Base-by-base conservation (phyloP, 2,329 filamentous ascomycete species). In the Furcasterigmium furcatum region DNA sequence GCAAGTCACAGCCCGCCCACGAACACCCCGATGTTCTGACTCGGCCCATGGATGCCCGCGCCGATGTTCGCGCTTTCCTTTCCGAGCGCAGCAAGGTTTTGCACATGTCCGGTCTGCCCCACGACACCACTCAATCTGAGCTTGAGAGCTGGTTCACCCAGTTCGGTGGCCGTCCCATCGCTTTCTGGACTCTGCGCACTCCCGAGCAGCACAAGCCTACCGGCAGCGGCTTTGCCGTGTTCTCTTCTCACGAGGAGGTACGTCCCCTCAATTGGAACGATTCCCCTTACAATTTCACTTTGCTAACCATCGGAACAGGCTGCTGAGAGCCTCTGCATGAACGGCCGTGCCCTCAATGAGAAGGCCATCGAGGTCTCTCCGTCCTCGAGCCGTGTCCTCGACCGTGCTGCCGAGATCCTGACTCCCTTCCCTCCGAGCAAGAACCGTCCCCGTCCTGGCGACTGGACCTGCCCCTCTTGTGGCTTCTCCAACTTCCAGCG, bases 201-300 rank as follows among this genome's bases (percentile, higher is more conserved):
- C 94, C 94, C 4, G 94, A 99, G 69, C 94, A 97, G 72, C 94
- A 97, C 72, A 99, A 99, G 77, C 94, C 94, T n/a, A 99, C 94
- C 9, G 94, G 94, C 36, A 95, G 92, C 45, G 94, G 94, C 44
- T 99, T 99, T 68, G 94, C 94, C 41, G 92, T 99, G 46, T 99
- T 99, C 65, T 97, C 94, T 52, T 97, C 92, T 39, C 94, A 99
- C 63, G 94, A 99, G 77, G 94, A 99, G 85, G 91, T 96, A 74
- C 72, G 84, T 76, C 27, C 16, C 13, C 36, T 30, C 6, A n/a
- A n/a, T n/a, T n/a, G n/a, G n/a, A n/a, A n/a, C n/a, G n/a, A n/a
- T 9, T 19, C 18, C 27, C 10, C 16, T 39, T 38, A 34, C 5
- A 19, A n/a, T 30, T 29, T 16, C 3, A 14, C 20, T 27, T 2